phyloP scores from a whole-genome alignment of 1,284 basidiomycete genomes.

The Malassezia nana region DNA sequence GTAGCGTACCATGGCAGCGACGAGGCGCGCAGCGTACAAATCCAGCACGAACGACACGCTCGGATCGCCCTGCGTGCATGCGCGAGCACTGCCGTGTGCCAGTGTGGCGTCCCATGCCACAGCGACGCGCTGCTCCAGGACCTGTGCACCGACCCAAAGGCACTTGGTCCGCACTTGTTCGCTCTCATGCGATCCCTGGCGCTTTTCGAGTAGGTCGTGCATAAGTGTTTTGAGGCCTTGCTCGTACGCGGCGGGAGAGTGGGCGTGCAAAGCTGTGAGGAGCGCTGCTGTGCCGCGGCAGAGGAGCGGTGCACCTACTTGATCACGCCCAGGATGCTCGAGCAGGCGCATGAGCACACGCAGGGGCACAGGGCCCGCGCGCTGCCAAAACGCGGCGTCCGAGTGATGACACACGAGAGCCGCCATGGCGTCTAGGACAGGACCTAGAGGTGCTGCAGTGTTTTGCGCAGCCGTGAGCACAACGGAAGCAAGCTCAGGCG shows the following conservation, averaged over 20 bases:
- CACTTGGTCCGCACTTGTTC: constrained; percentile 1
- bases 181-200: constrained; percentile 31
- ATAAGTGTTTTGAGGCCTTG: constrained; percentile 35
- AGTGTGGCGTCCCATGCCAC: constrained; percentile 23
- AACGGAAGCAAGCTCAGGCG: background rate
- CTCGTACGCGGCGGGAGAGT: constrained; percentile 20
- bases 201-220: constrained; percentile 37
- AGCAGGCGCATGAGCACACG: constrained; percentile 31
- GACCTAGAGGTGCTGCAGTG: background rate
- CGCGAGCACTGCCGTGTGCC: constrained; percentile 2
- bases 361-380: background rate
- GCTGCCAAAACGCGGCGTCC: constrained; percentile 1
- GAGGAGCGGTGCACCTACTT: constrained; percentile 12
- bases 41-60: constrained; percentile 27
- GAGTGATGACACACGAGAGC: background rate
- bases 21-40: constrained; percentile 29
- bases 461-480: background rate
- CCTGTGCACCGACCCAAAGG: background rate
- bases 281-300: constrained; percentile 29
- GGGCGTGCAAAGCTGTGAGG: constrained; percentile 21
- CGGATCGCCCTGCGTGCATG: constrained; percentile 21
- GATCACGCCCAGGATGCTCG: constrained; percentile 26
- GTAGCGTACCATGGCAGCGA: constrained; percentile 23
- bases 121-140: constrained; percentile 16
- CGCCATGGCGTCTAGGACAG: background rate